Conservation (phyloP, 345 rosid species). For the Aquilaria malaccensis region DNA sequence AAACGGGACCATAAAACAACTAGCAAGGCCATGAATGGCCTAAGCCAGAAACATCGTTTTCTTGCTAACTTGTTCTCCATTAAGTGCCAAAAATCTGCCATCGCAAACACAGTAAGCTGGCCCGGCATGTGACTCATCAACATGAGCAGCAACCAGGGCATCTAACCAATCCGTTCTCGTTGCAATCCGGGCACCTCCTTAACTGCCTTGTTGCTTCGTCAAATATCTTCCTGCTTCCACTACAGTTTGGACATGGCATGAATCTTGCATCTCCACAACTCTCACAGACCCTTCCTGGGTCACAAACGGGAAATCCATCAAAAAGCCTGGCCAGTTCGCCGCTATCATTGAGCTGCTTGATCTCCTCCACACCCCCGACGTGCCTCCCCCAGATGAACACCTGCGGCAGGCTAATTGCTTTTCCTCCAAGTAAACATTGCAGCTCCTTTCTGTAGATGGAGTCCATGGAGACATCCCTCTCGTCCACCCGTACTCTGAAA, state of each 20-base stretch:
- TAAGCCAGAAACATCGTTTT: no score
- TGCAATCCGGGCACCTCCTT: slow-evolving; percentile 62
- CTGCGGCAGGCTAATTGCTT: slow-evolving; percentile 48
- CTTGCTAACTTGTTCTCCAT: no score
- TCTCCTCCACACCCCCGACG: slow-evolving; percentile 72
- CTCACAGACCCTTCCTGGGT: slow-evolving; percentile 33
- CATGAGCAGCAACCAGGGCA: slow-evolving; percentile 58
- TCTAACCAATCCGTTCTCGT: slow-evolving; percentile 80
- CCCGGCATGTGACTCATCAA: not conserved
- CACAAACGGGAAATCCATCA: slow-evolving; percentile 41
- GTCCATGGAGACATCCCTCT: slow-evolving; percentile 87
- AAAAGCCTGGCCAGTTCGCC: slow-evolving; percentile 59
- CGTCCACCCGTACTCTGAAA: slow-evolving; percentile 55
- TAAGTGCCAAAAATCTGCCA: no score
- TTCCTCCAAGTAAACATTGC: slow-evolving; percentile 30
- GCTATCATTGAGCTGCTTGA: slow-evolving; percentile 60
- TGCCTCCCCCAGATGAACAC: slow-evolving; percentile 60
- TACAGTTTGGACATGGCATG: slow-evolving; percentile 56
- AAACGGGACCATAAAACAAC: no score
- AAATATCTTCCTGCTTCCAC: slow-evolving; percentile 76
- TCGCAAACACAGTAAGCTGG: no score
- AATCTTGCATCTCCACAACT: slow-evolving; percentile 81
- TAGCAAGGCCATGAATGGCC: no score
- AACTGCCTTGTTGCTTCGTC: slow-evolving; percentile 35
- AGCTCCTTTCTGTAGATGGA: slow-evolving; percentile 61